Evolutionary conservation across 176 grass and related monocot genomes (phyloP).

Genomic region (Canna indica): DNA sequence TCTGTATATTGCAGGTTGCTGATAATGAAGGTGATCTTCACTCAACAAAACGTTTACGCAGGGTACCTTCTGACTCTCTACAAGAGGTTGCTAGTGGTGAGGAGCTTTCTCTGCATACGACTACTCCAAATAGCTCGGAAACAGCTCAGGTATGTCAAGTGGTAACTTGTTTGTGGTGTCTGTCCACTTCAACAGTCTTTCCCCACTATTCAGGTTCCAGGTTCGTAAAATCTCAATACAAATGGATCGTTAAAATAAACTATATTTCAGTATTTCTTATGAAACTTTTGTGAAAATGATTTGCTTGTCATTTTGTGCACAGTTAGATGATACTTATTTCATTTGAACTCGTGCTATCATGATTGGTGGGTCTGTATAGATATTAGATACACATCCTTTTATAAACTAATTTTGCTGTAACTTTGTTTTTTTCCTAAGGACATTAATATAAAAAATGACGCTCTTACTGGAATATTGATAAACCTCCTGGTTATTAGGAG

Average conservation of each 20-base stretch:
- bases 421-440: not conserved
- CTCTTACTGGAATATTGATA: not conserved
- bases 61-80: constrained; percentile 70
- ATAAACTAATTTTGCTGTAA: too few species aligned
- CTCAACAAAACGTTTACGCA: constrained; percentile 64
- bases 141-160: constrained; percentile 22
- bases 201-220: not conserved
- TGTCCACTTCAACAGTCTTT: not conserved
- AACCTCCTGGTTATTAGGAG: not conserved
- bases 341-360: not conserved
- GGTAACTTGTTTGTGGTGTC: not conserved
- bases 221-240: not conserved
- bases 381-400: too few species aligned
- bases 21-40: constrained; percentile 59
- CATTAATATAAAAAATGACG: not conserved
- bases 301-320: not conserved
- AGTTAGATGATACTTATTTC: not conserved
- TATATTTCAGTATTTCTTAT: not conserved
- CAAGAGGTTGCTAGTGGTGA: constrained; percentile 79
- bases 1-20: constrained; percentile 22
- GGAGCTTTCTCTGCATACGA: constrained; percentile 71
- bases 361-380: not conserved
- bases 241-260: not conserved
- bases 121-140: constrained; percentile 33
- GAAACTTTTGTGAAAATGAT: not conserved